Evolutionary conservation across 495 filamentous ascomycete genomes (phyloP), one percentile per base, ranked within the genome.

Genomic region (Articulospora tetracladia): DNA sequence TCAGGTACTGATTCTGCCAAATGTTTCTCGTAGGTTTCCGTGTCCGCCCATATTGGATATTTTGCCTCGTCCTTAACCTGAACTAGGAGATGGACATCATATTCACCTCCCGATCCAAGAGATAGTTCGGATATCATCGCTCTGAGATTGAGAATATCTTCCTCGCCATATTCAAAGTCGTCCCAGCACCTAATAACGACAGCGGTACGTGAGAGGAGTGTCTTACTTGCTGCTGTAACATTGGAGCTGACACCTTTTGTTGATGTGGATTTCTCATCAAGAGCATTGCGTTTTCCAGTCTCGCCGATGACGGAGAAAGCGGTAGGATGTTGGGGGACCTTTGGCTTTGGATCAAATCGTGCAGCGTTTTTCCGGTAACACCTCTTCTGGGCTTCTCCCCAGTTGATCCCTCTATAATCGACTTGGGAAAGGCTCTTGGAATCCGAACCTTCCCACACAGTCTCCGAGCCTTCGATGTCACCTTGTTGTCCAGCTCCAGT

Each of bases 61-160:
- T 73, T 73, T 22, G 32, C 62, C 28, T 77, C 73, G 63, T 93
- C 85, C 62, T 91, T 90, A 47, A 92, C 83, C 66, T 95, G 87
- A 3, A 94, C 83, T 26, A 93, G 79, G 1, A 95, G 77, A 66
- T 92, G 89, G 30, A 95, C 79, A 65, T 91, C 84, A 69, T 93
- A 95, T 61, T 92, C 87, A 4, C 83, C 89, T 13, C 91, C 91
- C 7, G 89, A 89, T 55, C 85, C 81, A 12, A 96, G 74, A 0
- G 86, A 83, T 15, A 93, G 72, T 70, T 95, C 92, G 30, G 85
- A 82, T 64, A 95, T 86, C 59, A 94, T 75, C 1, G 89, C 80
- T 39, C 91, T 82, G 25, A 96, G 73, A 57, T 88, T 84, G 60
- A 87, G 74, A 26, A 89, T 76, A 63, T 92, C 85, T 57, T 92